Evolutionary conservation across 1,284 basidiomycete species (phyloP), one percentile per base, ranked within the genome.

Genomic region (Moniliophthora roreri): DNA sequence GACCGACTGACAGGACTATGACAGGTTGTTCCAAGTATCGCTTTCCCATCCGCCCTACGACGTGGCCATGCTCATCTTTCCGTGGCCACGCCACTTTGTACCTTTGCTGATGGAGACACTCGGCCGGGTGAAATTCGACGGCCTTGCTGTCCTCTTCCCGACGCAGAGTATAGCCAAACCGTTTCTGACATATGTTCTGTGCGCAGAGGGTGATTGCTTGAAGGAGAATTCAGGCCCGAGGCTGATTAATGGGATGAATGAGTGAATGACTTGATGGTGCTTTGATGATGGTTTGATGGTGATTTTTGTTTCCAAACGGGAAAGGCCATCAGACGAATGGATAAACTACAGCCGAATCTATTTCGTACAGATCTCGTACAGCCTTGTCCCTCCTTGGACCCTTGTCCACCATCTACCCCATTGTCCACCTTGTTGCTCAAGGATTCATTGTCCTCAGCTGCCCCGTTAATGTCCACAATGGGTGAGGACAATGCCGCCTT

Each of bases 51-150:
- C 11, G 18, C 18, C 37, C 35, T 40, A 15, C 34, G 24, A 20
- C 21, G 16, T 9, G 94, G 95, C 50, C 93, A 98, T 73, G 93
- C 94, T 78, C 95, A 21, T 90, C 94, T 8, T 95, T 98, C 58
- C 85, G 96, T 40, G 95, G 95, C 1, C 95, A 99, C 69, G 84
- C 93, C 2, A 81, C 87, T 18, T 91, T 92, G 2, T 99, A 91
- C 70, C 75, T 97, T 98, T 61, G 95, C 95, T 15, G 96, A 99
- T 58, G 94, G 95, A 10, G 93, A 98, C 89, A 39, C 87, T 89
- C 56, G 95, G 92, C 2, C 78, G 96, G 50, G 80, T 89, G n/a
- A 93, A 85, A 66, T 98, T 98, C 68, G 96, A 99, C n/a, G n/a
- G n/a, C n/a, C n/a, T n/a, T 24, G 45, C 38, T 28, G 24, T 39